Conservation (phyloP, 345 rosid species). For the Crucihimalaya himalaica region DNA sequence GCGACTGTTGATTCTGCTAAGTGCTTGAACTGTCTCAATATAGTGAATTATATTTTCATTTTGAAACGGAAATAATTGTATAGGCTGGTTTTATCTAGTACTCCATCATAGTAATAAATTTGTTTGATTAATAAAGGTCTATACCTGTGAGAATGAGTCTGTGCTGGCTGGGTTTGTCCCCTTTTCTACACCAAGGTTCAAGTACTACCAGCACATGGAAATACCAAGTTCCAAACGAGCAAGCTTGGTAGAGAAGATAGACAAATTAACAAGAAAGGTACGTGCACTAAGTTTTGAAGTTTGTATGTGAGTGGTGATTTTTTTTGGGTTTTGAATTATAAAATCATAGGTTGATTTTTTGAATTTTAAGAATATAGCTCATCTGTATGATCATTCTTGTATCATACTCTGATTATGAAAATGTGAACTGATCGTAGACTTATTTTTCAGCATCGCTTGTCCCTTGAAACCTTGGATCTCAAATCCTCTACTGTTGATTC, state of each 20-base stretch:
- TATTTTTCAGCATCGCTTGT: conserved; percentile 52
- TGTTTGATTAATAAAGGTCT: conserved; percentile 54
- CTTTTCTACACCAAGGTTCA: conserved; percentile 62
- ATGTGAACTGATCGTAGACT: conserved; percentile 10
- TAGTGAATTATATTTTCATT: not conserved
- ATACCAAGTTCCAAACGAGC: conserved; percentile 37
- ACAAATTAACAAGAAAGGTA: conserved; percentile 53
- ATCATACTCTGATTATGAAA: not conserved
- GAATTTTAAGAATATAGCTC: not conserved
- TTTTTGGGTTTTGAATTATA: not conserved
- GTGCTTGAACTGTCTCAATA: not conserved
- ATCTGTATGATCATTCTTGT: not conserved
- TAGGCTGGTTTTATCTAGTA: not conserved
- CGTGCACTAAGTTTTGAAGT: not conserved
- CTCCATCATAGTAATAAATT: not conserved
- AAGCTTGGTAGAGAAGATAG: conserved; percentile 38
- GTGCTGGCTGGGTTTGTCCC: conserved; percentile 62
- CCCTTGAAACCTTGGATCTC: conserved; percentile 48
- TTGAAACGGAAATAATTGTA: not conserved
- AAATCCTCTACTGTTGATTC: conserved; percentile 39
- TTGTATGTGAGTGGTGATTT: not conserved
- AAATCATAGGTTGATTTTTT: not conserved
- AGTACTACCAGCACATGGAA: conserved; percentile 42
- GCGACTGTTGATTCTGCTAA: not conserved
- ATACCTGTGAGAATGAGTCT: conserved; percentile 65